Evolutionary conservation across 139 green algal species (phyloP).

Genomic region (Volvox reticuliferus): DNA sequence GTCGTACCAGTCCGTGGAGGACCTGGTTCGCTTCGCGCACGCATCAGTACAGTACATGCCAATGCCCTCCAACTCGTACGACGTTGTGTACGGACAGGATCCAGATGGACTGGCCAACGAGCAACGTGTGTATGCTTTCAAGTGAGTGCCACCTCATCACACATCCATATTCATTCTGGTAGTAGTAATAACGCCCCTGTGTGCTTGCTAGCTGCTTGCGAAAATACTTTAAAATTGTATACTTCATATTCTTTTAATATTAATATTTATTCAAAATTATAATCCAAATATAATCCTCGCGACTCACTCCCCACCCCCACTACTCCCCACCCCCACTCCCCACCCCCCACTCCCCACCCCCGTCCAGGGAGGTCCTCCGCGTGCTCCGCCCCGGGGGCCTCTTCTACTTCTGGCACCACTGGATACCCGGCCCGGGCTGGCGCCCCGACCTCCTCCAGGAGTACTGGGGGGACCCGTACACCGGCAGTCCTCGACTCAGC

Average conservation of each 20-base stretch:
- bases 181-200: too few relatives aligned
- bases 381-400: conserved; percentile 38
- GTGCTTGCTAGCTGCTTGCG: too few relatives aligned
- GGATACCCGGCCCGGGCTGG: conserved; percentile 27
- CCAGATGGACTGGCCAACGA: conserved; percentile 28
- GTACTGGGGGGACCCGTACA: conserved; percentile 4
- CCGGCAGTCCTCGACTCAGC: not conserved
- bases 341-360: not conserved
- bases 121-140: conserved; percentile 1
- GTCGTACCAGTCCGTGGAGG: conserved; percentile 4
- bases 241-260: too few relatives aligned
- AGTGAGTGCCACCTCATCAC: not conserved
- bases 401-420: conserved; percentile 42
- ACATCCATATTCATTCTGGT: too few relatives aligned
- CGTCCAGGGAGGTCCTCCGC: conserved; percentile 12
- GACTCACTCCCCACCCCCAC: too few relatives aligned
- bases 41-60: conserved; percentile 16
- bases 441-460: not conserved
- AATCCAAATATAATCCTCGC: too few relatives aligned
- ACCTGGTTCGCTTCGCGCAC: not conserved
- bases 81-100: conserved; percentile 37
- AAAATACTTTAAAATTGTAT: too few relatives aligned
- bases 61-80: conserved; percentile 2
- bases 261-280: too few relatives aligned
- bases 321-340: not conserved